Percentiles rank a stretch among this genome's conserved stretches.
phyloP scores from a whole-genome alignment of 768 basidiomycete genomes.

The Leccinum uliginosum region DNA sequence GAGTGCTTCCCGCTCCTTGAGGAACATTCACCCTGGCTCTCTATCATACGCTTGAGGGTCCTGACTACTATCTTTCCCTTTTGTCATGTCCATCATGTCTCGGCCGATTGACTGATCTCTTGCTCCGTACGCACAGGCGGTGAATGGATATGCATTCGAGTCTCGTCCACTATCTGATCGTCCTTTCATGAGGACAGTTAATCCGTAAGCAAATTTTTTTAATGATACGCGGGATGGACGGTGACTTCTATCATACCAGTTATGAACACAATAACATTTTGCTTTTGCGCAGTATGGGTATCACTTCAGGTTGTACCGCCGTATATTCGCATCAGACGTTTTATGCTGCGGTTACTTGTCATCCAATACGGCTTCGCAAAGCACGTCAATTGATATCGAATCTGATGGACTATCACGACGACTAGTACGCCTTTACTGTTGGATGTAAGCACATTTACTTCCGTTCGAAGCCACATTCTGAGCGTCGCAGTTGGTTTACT shows the following conservation, averaged over 20 bases:
- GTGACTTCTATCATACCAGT: not conserved
- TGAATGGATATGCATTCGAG: not conserved
- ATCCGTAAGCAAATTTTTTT: slow-evolving; percentile 10
- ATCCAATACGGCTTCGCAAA: slow-evolving; percentile 4
- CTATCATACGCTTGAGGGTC: slow-evolving; percentile 31
- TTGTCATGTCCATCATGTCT: not conserved
- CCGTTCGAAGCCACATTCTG: not conserved
- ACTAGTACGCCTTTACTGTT: slow-evolving; percentile 6
- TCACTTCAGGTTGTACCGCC: slow-evolving; percentile 7
- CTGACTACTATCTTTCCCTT: slow-evolving; percentile 16
- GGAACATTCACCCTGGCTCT: slow-evolving; percentile 29
- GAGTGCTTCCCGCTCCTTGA: slow-evolving; percentile 31
- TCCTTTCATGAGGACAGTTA: slow-evolving; percentile 28
- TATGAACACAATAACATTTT: slow-evolving; percentile 15
- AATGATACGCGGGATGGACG: not conserved
- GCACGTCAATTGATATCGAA: slow-evolving; percentile 4
- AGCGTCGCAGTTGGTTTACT: slow-evolving; percentile 21
- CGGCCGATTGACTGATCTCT: slow-evolving; percentile 3
- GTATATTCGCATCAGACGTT: slow-evolving; percentile 17
- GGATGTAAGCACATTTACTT: slow-evolving; percentile 3
- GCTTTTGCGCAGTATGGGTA: slow-evolving; percentile 10
- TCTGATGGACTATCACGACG: slow-evolving; percentile 2
- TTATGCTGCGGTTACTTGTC: not conserved
- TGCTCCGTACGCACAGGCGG: not conserved
- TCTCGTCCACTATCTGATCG: slow-evolving; percentile 47